Evolutionary conservation across 345 rosid genomes (phyloP).

Genomic region (Eucalyptus cloeziana): DNA sequence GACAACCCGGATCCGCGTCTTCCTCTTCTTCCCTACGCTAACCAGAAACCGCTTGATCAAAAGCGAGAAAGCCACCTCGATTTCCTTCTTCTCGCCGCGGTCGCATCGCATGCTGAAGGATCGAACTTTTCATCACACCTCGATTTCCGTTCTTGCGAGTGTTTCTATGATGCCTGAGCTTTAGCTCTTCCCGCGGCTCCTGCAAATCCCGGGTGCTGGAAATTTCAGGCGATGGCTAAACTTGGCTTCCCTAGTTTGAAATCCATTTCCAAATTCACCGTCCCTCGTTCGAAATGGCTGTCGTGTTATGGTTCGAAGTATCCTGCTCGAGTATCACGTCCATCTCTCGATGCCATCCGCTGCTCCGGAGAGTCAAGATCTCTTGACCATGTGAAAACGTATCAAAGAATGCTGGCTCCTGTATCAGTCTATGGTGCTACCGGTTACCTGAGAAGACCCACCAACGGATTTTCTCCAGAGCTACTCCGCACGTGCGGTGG

Average conservation of each 20-base stretch:
- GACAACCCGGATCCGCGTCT: background rate
- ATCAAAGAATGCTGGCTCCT: background rate
- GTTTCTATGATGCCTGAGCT: background rate
- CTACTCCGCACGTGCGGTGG: background rate
- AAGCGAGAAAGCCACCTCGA: background rate
- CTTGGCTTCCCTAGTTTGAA: background rate
- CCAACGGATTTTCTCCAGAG: slow-evolving; percentile 1
- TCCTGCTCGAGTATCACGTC: background rate
- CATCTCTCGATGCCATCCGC: background rate
- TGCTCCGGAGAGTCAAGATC: background rate
- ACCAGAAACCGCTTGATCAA: background rate
- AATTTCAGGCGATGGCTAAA: background rate
- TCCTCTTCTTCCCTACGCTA: background rate
- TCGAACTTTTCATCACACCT: no score
- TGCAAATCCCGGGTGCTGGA: background rate
- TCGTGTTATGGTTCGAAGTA: background rate
- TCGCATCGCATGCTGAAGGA: background rate
- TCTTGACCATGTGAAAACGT: background rate
- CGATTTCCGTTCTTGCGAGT: background rate
- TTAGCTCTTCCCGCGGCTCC: background rate
- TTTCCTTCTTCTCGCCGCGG: background rate
- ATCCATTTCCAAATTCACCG: background rate
- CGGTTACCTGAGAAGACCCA: background rate
- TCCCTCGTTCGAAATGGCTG: background rate
- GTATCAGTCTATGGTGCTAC: background rate